Evolutionary conservation across 2,329 filamentous ascomycete genomes (phyloP), one percentile per base, ranked within the genome.

Genomic region (Fusarium agapanthi): DNA sequence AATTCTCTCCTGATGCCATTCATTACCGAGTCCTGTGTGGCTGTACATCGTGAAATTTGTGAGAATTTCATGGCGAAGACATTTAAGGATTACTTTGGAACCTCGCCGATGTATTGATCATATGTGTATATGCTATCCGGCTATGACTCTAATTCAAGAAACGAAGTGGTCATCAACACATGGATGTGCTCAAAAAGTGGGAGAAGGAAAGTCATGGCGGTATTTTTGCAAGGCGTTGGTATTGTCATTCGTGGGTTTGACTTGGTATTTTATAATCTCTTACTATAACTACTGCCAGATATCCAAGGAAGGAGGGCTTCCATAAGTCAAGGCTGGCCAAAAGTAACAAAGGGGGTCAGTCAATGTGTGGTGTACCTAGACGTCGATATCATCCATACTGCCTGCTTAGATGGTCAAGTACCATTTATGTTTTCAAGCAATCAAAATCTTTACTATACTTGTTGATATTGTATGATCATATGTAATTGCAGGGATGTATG

Each of bases 1-100:
- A 82, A 80, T 64, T 78, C 78, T 24, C 70, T 82, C 34, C 65
- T 82, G 50, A 81, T 82, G 80, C 79, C 80, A 8, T 80, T 82
- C 50, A 80, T 82, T 35, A 69, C 73, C 44, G 75, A 78, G 32
- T 74, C 76, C 35, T 79, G 79, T 58, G 65, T 77, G 54, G 50
- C 71, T 24, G 76, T 80, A 8, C 81, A 82, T 45, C 76, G 74
- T 20, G 75, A 79, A 13, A 73, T 82, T 41, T 77, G 77, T 61
- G 67, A 72, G 56, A 80, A 78, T 65, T 68, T 82, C 58, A 72
- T 82, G 32, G 67, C 80, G 22, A 77, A 81, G 61, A 75, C 76
- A 6, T 68, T 71, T 35, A 79, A 79, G 55, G 65, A 68, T 28
- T 76, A 77, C 40, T 72, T 75, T 58, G 74, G 74, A n/a, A 61